A percentile compares a stretch with the other conserved stretches of the same genome.
Conservation (phyloP, 2,329 filamentous ascomycete genomes). For the Apiospora phragmitis region DNA sequence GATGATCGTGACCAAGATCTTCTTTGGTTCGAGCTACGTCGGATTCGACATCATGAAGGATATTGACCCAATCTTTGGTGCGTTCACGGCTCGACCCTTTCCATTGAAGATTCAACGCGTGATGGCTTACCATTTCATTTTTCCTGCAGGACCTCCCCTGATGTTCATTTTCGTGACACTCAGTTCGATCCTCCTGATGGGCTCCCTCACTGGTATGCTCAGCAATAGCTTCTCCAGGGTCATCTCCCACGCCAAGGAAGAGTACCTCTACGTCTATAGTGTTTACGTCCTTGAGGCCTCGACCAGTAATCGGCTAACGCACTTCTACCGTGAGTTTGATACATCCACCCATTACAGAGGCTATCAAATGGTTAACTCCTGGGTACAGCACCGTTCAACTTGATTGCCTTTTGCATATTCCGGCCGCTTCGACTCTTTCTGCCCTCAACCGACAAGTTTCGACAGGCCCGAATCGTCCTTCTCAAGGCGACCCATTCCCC, state of each 20-base stretch:
- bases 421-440: conserved; percentile 71
- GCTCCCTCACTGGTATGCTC: conserved; percentile 75
- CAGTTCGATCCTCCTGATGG: conserved; percentile 77
- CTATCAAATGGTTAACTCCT: neutral
- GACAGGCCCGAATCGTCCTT: conserved; percentile 60
- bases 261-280: conserved; percentile 77
- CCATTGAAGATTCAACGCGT: neutral
- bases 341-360: neutral
- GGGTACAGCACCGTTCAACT: conserved; percentile 61
- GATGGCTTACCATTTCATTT: conserved; percentile 12
- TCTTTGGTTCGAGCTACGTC: conserved; percentile 74
- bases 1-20: conserved; percentile 77
- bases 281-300: conserved; percentile 67
- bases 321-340: conserved; percentile 56
- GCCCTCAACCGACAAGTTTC: conserved; percentile 62
- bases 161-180: conserved; percentile 76
- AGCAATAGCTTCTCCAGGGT: conserved; percentile 72
- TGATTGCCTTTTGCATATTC: conserved; percentile 70
- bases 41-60: conserved; percentile 69
- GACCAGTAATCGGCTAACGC: conserved; percentile 67
- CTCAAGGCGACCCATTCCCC: conserved; percentile 66
- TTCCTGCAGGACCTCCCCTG: conserved; percentile 48
- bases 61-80: conserved; percentile 57
- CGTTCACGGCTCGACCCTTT: neutral
- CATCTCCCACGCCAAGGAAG: conserved; percentile 66